These are phyloP conservation scores for Akanthomyces muscarius DNA, from an alignment of 2,329 filamentous ascomycete species.

Conservation along the genomic window DNA sequence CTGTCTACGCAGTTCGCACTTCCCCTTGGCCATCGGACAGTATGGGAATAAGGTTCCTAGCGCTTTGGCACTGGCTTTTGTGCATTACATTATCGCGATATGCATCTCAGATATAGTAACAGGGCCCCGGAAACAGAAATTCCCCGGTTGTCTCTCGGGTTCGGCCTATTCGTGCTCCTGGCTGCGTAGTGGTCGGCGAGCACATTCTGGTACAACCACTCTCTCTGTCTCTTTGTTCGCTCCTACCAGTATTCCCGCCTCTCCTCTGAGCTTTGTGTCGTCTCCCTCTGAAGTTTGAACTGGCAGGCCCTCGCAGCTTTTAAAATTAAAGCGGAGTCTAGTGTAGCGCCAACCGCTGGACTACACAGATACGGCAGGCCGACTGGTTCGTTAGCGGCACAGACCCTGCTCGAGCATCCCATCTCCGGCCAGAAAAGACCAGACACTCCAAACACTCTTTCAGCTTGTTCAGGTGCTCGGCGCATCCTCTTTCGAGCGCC, in stretches of 20 bases:
- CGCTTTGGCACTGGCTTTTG: background rate
- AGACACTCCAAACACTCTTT: background rate
- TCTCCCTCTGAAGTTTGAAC: background rate
- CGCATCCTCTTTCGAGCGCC: background rate
- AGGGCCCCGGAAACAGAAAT: background rate
- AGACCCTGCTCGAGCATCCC: background rate
- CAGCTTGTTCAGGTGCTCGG: background rate
- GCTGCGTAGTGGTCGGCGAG: too few species aligned
- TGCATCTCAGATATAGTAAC: background rate
- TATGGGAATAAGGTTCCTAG: too few species aligned
- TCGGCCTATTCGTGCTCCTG: background rate
- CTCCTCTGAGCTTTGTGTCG: background rate
- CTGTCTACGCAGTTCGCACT: background rate
- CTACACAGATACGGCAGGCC: background rate
- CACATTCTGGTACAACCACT: background rate
- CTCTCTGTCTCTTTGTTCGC: background rate
- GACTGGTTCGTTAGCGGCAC: background rate
- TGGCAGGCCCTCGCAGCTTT: background rate
- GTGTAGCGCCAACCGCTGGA: background rate
- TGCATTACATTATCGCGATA: background rate
- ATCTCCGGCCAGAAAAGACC: background rate
- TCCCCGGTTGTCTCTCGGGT: background rate
- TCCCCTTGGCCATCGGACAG: too few species aligned
- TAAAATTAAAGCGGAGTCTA: conserved; percentile 17
- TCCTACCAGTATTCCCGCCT: background rate